These are phyloP conservation scores for Eucommia ulmoides DNA, from an alignment of 257 asterid species.

Conservation along the genomic window DNA sequence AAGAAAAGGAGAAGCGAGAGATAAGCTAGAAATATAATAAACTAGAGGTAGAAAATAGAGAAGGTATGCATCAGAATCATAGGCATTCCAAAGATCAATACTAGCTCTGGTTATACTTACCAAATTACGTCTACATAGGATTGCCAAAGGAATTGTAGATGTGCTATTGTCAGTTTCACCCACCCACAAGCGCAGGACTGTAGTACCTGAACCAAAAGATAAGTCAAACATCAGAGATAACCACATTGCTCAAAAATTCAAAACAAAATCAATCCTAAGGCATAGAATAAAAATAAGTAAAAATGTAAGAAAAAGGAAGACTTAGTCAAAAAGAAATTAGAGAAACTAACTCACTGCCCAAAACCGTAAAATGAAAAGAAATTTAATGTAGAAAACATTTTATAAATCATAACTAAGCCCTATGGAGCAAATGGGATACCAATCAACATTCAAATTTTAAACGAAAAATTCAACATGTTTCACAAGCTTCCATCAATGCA, in stretches of 20 bases:
- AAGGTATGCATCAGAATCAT: neutral
- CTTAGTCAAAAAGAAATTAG: neutral
- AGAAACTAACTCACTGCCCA: neutral
- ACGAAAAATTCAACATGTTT: neutral
- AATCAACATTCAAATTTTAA: neutral
- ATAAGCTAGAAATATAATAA: conserved; percentile 2
- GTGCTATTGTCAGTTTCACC: conserved; percentile 38
- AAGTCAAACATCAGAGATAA: neutral
- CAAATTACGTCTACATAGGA: conserved; percentile 46
- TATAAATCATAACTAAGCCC: neutral
- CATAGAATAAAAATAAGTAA: neutral
- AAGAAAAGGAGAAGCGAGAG: conserved; percentile 4
- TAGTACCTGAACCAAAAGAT: conserved; percentile 30
- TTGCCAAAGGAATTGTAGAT: conserved; percentile 52
- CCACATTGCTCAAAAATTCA: neutral
- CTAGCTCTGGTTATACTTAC: conserved; percentile 29
- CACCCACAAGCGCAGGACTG: conserved; percentile 58
- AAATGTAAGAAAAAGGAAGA: neutral
- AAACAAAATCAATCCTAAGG: neutral
- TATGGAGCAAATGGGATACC: neutral
- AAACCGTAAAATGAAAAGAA: neutral
- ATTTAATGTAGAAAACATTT: neutral
- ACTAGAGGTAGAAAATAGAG: no score
- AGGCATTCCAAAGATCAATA: conserved; percentile 1
- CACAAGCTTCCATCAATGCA: neutral